A percentile compares a stretch with the other conserved stretches of the same genome.
These are phyloP conservation scores for Colletotrichum lupini DNA, from an alignment of 2,329 filamentous ascomycete genomes.

Conservation along the genomic window DNA sequence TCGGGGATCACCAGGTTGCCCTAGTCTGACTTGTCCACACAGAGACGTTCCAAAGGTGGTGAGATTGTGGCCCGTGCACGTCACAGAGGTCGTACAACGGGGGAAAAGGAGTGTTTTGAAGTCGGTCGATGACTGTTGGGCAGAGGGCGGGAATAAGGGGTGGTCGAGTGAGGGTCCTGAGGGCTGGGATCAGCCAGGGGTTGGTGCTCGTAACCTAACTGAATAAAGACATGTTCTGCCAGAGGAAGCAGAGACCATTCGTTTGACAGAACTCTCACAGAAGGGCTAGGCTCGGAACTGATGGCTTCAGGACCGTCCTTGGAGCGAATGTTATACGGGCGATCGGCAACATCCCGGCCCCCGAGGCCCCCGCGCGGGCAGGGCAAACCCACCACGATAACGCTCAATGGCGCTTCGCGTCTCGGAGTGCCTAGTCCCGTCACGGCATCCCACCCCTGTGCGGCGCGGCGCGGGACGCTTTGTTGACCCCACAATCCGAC, in stretches of 20 bases:
- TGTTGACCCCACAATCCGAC: not conserved
- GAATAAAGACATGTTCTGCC: too few species aligned
- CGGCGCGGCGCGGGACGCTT: not conserved
- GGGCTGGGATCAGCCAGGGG: too few species aligned
- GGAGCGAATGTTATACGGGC: not conserved
- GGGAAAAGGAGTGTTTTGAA: not conserved
- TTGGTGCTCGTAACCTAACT: not conserved
- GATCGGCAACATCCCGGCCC: not conserved
- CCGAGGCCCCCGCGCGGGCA: conserved; percentile 13
- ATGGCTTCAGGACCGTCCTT: not conserved
- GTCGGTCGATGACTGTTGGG: not conserved
- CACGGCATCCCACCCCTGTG: not conserved
- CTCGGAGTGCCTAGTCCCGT: conserved; percentile 6
- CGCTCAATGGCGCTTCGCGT: conserved; percentile 11
- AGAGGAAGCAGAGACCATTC: not conserved
- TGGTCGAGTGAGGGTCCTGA: too few species aligned
- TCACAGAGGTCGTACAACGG: conserved; percentile 3
- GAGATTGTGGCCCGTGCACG: conserved; percentile 29
- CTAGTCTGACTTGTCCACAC: not conserved
- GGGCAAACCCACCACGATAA: not conserved
- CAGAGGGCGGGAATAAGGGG: not conserved
- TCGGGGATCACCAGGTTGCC: not conserved
- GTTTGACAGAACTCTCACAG: not conserved
- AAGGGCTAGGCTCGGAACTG: not conserved
- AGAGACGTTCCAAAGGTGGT: not conserved